phyloP scores from a whole-genome alignment of 768 basidiomycete genomes.

The Leucocoprinus sp. region DNA sequence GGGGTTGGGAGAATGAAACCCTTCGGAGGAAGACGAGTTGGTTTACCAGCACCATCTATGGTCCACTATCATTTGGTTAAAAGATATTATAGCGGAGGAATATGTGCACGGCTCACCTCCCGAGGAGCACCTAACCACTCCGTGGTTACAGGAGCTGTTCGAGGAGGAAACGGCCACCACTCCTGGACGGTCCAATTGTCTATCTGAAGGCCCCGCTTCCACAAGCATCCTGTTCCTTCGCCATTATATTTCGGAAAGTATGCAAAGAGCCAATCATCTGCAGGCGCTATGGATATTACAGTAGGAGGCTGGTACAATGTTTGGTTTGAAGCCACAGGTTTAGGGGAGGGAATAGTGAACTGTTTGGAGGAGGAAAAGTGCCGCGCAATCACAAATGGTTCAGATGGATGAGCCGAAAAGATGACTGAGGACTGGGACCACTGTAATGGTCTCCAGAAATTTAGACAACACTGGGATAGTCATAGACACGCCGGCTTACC shows the following conservation, averaged over 20 bases:
- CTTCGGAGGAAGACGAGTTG: constrained; percentile 46
- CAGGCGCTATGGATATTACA: constrained; percentile 50
- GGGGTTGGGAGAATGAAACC: constrained; percentile 51
- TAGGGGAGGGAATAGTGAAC: constrained; percentile 49
- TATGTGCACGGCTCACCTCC: constrained; percentile 35
- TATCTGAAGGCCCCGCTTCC: constrained; percentile 49
- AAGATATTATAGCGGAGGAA: neutral
- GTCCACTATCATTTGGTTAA: constrained; percentile 39
- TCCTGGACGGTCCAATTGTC: constrained; percentile 57
- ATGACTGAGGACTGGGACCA: constrained; percentile 68
- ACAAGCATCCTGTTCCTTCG: constrained; percentile 58
- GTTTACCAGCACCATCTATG: constrained; percentile 31
- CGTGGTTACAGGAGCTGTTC: constrained; percentile 51
- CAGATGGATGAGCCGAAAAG: constrained; percentile 58
- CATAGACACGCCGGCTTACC: constrained; percentile 28
- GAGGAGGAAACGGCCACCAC: constrained; percentile 43
- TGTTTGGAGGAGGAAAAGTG: constrained; percentile 66
- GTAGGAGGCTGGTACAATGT: constrained; percentile 52
- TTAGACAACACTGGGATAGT: constrained; percentile 6
- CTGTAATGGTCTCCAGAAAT: constrained; percentile 45
- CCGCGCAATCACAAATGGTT: constrained; percentile 51
- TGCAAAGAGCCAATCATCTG: constrained; percentile 61
- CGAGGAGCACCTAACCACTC: constrained; percentile 54
- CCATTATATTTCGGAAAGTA: constrained; percentile 56
- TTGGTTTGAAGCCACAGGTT: constrained; percentile 36